These are phyloP conservation scores for Phytophthora sp. DNA, from an alignment of 352 stramenopile species.

Conservation along the genomic window DNA sequence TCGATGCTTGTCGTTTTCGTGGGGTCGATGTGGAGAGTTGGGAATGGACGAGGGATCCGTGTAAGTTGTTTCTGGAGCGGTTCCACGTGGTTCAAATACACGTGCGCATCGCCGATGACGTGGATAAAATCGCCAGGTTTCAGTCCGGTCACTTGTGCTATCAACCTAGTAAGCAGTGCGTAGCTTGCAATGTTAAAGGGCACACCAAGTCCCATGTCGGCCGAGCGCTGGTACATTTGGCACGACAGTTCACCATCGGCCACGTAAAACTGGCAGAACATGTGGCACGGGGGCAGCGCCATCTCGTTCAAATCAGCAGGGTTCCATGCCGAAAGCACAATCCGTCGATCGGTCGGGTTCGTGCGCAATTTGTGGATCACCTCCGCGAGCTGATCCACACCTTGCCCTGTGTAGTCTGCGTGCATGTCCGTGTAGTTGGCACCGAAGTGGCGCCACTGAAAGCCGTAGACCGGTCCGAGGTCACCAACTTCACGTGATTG, in stretches of 20 bases:
- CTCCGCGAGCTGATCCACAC: constrained; percentile 98
- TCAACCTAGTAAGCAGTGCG: constrained; percentile 96
- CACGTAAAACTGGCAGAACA: constrained; percentile 98
- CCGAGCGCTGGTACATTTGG: constrained; percentile 99
- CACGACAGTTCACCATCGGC: constrained; percentile 83
- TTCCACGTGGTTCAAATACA: constrained; percentile 99
- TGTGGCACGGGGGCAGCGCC: constrained; percentile 99
- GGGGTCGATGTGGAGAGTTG: constrained; percentile 92
- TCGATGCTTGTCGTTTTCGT: constrained; percentile 93
- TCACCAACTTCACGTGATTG: constrained; percentile 96
- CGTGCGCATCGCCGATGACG: constrained; percentile 98
- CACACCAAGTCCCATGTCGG: constrained; percentile 99
- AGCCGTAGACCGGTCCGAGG: constrained; percentile 96
- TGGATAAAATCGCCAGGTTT: constrained; percentile 98
- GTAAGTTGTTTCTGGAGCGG: constrained; percentile 96
- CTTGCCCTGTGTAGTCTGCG: constrained; percentile 97
- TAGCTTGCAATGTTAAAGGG: constrained; percentile 99
- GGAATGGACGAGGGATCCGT: constrained; percentile 94
- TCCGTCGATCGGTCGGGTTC: constrained; percentile 97
- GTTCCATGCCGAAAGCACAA: constrained; percentile 99
- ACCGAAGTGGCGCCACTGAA: constrained; percentile 99
- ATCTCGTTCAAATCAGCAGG: constrained; percentile 96
- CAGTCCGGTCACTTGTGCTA: constrained; percentile 95
- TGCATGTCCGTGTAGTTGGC: constrained; percentile 98
- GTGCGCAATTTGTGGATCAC: constrained; percentile 98